Evolutionary conservation across 1,284 basidiomycete species (phyloP).

Genomic region (Irpex sp.): DNA sequence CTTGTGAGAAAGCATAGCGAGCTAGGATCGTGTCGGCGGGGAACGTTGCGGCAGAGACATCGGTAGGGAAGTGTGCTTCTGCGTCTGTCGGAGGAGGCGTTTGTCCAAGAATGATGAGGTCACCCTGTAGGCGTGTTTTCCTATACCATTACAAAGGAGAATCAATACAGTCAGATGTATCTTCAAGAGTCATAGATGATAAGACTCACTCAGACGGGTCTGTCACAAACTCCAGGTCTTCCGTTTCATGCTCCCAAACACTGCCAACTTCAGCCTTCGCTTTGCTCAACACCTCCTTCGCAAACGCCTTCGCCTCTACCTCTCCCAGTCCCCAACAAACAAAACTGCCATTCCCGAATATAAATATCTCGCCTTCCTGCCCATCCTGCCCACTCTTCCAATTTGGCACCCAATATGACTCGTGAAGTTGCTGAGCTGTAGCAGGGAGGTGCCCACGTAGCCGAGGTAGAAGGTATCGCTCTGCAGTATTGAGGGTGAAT

Average conservation of each 20-base stretch:
- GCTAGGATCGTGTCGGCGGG: constrained; percentile 70
- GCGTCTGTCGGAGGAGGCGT: constrained; percentile 47
- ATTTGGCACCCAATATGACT: constrained; percentile 75
- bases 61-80: constrained; percentile 31
- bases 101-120: constrained; percentile 84
- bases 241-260: constrained; percentile 74
- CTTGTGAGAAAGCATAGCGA: constrained; percentile 87
- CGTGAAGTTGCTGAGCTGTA: constrained; percentile 57
- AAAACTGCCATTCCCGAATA: constrained; percentile 82
- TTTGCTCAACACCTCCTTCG: constrained; percentile 56
- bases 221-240: constrained; percentile 87
- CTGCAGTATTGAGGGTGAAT: constrained; percentile 73
- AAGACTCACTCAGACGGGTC: constrained; percentile 75
- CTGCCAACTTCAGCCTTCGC: constrained; percentile 57
- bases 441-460: constrained; percentile 52
- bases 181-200: not conserved
- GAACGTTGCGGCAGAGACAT: constrained; percentile 46
- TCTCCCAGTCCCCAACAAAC: constrained; percentile 89
- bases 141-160: constrained; percentile 33
- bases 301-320: constrained; percentile 69
- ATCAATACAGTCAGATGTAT: not conserved
- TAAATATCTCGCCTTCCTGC: constrained; percentile 80
- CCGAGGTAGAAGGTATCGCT: constrained; percentile 59
- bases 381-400: constrained; percentile 48
- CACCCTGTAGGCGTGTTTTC: constrained; percentile 80